Base-by-base conservation (phyloP, 1,284 basidiomycete species). In the Xanthoconium separans region DNA sequence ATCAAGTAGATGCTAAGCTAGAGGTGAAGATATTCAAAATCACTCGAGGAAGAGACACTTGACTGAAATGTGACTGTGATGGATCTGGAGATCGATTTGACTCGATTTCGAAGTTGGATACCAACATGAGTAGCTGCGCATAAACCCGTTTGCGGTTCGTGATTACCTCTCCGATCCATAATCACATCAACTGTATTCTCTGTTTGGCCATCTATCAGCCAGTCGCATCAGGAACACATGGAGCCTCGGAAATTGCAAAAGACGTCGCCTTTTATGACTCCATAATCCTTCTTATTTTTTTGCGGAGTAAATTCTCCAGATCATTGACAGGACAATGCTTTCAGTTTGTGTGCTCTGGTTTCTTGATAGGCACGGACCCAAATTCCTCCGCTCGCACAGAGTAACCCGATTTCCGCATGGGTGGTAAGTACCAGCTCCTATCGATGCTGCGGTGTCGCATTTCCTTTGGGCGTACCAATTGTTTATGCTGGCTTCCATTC, bases 81-180 rank as follows among this genome's bases (percentile, higher is more conserved):
- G 84, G 47, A 93, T 78, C 47, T 92, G 73, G 13, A 47, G 58
- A 54, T 58, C 49, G 20, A 42, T 44, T 47, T 36, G 47, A 54
- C 49, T 50, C 43, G 53, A 37, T 43, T 53, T 45, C 44, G 36
- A 37, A 16, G 29, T 47, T 44, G 29, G 37, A 29, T 18, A 33
- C 24, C 22, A 24, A 30, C 46, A 27, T 43, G 36, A 60, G 51
- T 44, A 43, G 43, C 22, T 11, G 43, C 13, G 22, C 29, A 24
- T 41, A 16, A 44, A 12, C 39, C 44, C n/a, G 2, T 54, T 57
- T 39, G 50, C 46, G 46, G 44, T 54, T 54, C 45, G 50, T 44
- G 44, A 46, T 47, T 41, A 39, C 49, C 42, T 44, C 33, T 55
- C 50, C 39, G 50, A 60, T 60, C 40, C 46, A 40, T 46, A 18